Percentiles rank a stretch among this genome's conserved stretches.
Conservation (phyloP, 2,329 filamentous ascomycete genomes). For the Moelleriella libera region DNA sequence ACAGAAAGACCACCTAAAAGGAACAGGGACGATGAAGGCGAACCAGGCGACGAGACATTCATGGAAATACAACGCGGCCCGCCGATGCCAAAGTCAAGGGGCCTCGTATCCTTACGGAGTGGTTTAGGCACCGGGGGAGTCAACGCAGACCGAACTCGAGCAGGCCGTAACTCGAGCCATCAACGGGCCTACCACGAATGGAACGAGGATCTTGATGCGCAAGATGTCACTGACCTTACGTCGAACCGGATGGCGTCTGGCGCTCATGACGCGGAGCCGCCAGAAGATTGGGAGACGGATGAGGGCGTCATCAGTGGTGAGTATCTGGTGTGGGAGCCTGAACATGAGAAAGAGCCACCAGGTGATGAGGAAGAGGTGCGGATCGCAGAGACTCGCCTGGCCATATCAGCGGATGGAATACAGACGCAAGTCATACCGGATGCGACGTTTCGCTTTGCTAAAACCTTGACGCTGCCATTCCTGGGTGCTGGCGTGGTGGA, state of each 20-base stretch:
- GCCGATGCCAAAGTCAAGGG: conserved; percentile 39
- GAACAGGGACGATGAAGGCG: conserved; percentile 18
- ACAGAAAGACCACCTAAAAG: conserved; percentile 9
- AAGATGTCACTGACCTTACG: conserved; percentile 60
- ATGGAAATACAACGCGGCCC: conserved; percentile 37
- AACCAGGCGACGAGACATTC: conserved; percentile 27
- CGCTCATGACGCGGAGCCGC: conserved; percentile 35
- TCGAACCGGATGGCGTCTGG: conserved; percentile 45
- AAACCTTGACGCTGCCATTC: conserved; percentile 71
- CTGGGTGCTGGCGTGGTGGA: conserved; percentile 87
- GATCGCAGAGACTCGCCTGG: conserved; percentile 39
- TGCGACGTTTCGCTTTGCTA: conserved; percentile 75
- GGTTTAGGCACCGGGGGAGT: conserved; percentile 9
- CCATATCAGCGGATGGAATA: conserved; percentile 40
- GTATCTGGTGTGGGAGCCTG: conserved; percentile 48
- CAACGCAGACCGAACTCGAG: conserved; percentile 46
- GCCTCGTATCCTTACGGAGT: conserved; percentile 36
- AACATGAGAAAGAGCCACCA: conserved; percentile 38
- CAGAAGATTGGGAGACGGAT: conserved; percentile 60
- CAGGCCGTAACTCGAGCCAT: conserved; percentile 62
- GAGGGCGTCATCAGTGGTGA: conserved; percentile 49
- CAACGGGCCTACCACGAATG: conserved; percentile 81
- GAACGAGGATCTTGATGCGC: conserved; percentile 58
- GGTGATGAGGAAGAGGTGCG: conserved; percentile 39
- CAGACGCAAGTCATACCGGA: conserved; percentile 43